phyloP scores from a whole-genome alignment of 805 yeast genomes.

The Debaryomyces maramus region DNA sequence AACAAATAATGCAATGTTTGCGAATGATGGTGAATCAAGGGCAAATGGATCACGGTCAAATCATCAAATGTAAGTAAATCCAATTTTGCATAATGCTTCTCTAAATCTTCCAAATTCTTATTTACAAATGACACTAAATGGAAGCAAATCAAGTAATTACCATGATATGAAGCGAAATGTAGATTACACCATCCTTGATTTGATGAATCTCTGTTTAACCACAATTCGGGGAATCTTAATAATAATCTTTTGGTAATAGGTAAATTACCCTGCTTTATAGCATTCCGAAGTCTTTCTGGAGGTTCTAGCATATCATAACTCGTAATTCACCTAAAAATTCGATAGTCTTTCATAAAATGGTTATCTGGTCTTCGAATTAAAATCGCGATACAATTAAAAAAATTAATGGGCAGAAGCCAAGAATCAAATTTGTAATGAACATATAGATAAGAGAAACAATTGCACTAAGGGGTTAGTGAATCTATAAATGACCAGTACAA shows the following conservation, averaged over 20 bases:
- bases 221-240: conserved; percentile 41
- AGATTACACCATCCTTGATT: conserved; percentile 43
- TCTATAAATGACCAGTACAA: conserved; percentile 1
- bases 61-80: conserved; percentile 41
- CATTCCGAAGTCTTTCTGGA: conserved; percentile 36
- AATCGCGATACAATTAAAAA: no score
- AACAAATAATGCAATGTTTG: conserved; percentile 45
- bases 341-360: not conserved
- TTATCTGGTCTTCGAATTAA: not conserved
- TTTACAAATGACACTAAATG: conserved; percentile 36
- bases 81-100: conserved; percentile 14
- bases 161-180: conserved; percentile 42
- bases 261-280: conserved; percentile 39
- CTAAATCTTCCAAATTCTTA: conserved; percentile 16
- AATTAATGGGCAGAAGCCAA: no score
- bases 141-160: conserved; percentile 43
- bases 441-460: no score
- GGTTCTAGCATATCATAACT: conserved; percentile 34
- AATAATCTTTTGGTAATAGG: conserved; percentile 39
- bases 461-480: no score
- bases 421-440: no score
- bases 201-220: conserved; percentile 40
- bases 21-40: conserved; percentile 30
- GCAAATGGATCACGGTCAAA: conserved; percentile 37
- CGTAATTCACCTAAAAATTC: not conserved